Evolutionary conservation across 116 monocot species (phyloP), one percentile per base, ranked within the genome.

Genomic region (Zostera marina): DNA sequence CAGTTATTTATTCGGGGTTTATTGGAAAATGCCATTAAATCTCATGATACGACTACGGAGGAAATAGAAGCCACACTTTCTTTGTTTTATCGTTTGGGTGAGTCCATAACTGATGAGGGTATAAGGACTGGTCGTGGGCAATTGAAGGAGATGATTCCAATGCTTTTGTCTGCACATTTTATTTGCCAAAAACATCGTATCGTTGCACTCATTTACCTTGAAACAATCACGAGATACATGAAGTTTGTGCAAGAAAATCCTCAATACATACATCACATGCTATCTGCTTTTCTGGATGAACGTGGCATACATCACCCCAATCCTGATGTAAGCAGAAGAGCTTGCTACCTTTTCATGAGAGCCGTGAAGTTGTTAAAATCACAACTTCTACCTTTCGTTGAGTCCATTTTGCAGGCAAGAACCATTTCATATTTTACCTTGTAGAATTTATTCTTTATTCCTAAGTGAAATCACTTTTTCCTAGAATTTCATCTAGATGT

Each of bases 201-300:
- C 11, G 94, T 94, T 52, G 88, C 84, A 8, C 80, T 88, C 16
- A 69, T 79, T 52, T 88, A 85, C 61, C 67, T 94, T 66, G 94
- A 94, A 54, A 85, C 82, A 2, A 40, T 94, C 41, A 85, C 65
- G 0, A 81, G 88, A 57, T 94, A 81, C 68, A 65, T 84, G 76
- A 93, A 93, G 77, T 93, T 84, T 73, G 81, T 93, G 58, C 81
- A 77, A 58, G 84, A 88, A 47, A 88, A 93, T 56, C 40, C 62
- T 2, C 84, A 79, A 58, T 93, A 88, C 52, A 69, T 93, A 48
- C 94, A 81, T 22, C 64, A 63, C 73, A 54, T 77, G 41, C 58
- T 94, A 46, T 44, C 73, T 53, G 94, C 72, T 11, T 94, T 81
- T 77, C 46, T 88, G 73, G 83, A 83, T 53, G 73, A 89, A 16